These are phyloP conservation scores for Phytophthora niederhauseri DNA, from an alignment of 352 stramenopile genomes.

Conservation along the genomic window DNA sequence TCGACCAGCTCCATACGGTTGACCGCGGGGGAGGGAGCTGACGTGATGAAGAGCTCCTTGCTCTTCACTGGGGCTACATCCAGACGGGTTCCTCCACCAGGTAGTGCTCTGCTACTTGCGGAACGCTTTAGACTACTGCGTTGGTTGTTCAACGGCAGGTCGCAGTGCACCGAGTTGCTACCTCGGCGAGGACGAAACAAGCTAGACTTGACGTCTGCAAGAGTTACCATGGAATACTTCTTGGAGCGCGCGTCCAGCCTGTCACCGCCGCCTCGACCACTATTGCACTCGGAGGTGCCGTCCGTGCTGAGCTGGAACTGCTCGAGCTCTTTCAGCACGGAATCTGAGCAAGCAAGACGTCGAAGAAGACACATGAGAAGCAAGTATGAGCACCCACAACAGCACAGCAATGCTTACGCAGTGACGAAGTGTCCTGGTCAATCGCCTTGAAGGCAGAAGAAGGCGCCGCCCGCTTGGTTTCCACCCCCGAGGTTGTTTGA, in stretches of 20 bases:
- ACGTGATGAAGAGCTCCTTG: slow-evolving; percentile 39
- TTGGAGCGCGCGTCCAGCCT: slow-evolving; percentile 13
- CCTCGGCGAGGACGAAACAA: slow-evolving; percentile 33
- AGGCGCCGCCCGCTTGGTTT: slow-evolving; percentile 10
- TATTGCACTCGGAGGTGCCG: slow-evolving; percentile 18
- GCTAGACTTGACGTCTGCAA: slow-evolving; percentile 49
- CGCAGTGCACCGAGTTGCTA: slow-evolving; percentile 47
- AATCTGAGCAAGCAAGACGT: slow-evolving; percentile 28
- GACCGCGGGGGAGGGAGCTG: slow-evolving; percentile 6
- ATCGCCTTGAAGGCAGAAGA: slow-evolving; percentile 27
- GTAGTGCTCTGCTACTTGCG: slow-evolving; percentile 1
- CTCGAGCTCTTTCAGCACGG: slow-evolving; percentile 58
- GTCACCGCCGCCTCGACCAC: slow-evolving; percentile 17
- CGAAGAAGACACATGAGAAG: background rate
- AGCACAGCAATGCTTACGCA: slow-evolving; percentile 20
- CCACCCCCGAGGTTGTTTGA: slow-evolving; percentile 29
- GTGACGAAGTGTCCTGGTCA: slow-evolving; percentile 29
- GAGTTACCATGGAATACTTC: slow-evolving; percentile 60
- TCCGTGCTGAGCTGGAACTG: slow-evolving; percentile 44
- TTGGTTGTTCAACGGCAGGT: slow-evolving; percentile 24
- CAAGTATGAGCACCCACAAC: background rate
- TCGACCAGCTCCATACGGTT: slow-evolving; percentile 31
- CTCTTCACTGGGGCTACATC: slow-evolving; percentile 8
- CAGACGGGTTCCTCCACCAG: background rate
- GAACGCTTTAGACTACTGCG: slow-evolving; percentile 9